phyloP scores from a whole-genome alignment of 352 stramenopile genomes.

The Globisporangium camurandrum region DNA sequence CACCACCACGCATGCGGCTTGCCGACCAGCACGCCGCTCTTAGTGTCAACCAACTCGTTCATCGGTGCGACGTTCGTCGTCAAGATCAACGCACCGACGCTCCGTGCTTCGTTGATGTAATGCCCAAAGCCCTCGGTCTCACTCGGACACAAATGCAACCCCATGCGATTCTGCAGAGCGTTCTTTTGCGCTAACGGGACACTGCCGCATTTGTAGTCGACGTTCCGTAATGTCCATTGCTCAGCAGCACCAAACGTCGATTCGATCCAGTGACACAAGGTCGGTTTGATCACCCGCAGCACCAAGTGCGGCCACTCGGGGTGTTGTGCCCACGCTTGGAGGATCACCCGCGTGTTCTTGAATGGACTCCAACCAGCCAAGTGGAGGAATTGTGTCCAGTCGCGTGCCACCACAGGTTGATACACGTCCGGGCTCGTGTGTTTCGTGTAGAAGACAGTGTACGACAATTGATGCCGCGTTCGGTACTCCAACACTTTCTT shows the following conservation, averaged over 20 bases:
- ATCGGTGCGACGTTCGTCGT: conserved; percentile 76
- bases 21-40: conserved; percentile 64
- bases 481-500: conserved; percentile 82
- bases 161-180: conserved; percentile 66
- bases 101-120: conserved; percentile 83
- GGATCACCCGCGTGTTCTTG: conserved; percentile 72
- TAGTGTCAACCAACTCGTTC: conserved; percentile 77
- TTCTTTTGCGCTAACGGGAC: conserved; percentile 48
- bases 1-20: conserved; percentile 57
- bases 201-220: conserved; percentile 67
- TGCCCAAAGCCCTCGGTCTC: conserved; percentile 78
- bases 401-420: conserved; percentile 38
- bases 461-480: conserved; percentile 61
- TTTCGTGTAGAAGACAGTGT: conserved; percentile 78
- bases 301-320: conserved; percentile 68
- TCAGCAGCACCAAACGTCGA: conserved; percentile 37
- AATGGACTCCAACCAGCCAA: conserved; percentile 62
- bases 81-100: conserved; percentile 59
- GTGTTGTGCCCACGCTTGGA: conserved; percentile 58
- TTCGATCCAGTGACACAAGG: conserved; percentile 64
- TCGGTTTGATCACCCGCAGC: conserved; percentile 54
- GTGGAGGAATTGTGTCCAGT: conserved; percentile 75
- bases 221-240: conserved; percentile 51
- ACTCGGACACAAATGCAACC: conserved; percentile 67
- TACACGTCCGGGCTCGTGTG: conserved; percentile 74